Base-by-base conservation (phyloP, 768 basidiomycete genomes). In the Mycena albidolilacea region DNA sequence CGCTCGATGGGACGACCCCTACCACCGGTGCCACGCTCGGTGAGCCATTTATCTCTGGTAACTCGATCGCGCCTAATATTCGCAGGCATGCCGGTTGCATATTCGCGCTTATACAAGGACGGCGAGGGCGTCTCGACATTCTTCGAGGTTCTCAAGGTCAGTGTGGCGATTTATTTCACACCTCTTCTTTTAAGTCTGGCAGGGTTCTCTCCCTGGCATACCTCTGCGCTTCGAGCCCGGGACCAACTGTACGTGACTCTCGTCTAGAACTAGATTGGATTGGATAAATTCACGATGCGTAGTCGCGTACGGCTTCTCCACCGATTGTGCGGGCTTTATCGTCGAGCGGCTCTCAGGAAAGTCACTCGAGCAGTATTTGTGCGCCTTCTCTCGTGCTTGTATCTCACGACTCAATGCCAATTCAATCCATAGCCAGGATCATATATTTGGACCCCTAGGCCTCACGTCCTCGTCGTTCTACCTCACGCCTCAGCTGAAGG, bases 141-240 rank as follows among this genome's bases (percentile, higher is more conserved):
- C 37, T 67, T 70, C 64, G 65, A 65, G 14, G 55, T 75, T 5
- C n/a, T 69, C 41, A 52, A 71, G 74, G 74, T 71, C 7, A 35
- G 61, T 15, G 37, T 35, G 2, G 6, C 38, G 9, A 23, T 23
- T 23, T 37, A 38, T 23, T 23, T 35, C 19, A 23, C 6, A 58
- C 30, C 30, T 30, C 30, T 52, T 50, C 5, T 21, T 30, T 23
- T 17, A 35, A 57, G 6, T 23, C 30, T 12, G 37, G 19, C 62
- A 82, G 80, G 80, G 79, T 14, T 19, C 65, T n/a, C 77, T 76
- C 39, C 79, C 80, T 2, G 75, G 71, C 0, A 70, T 81, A 19
- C 79, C 80, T 3, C 69, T 82, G 11, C 74, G 72, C 39, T 80
- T 78, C 54, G 80, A 83, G 57, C 82, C 82, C 9, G 82, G 82